These are phyloP conservation scores for Pelargonium cotyledonis DNA, from an alignment of 441 rosid species.

Conservation along the genomic window DNA sequence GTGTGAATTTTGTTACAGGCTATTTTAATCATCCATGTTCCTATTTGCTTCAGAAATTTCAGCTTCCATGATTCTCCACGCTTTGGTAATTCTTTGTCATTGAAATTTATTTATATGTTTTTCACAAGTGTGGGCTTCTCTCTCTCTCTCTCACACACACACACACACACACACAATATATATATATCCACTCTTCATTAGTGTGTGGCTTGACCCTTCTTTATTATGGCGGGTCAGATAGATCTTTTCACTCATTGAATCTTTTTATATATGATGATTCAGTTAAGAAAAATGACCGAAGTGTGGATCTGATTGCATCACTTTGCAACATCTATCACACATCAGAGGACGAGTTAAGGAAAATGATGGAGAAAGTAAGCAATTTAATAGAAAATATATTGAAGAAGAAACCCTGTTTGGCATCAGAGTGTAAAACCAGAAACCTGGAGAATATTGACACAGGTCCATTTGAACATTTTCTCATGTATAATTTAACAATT, in stretches of 20 bases:
- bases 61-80: constrained; percentile 45
- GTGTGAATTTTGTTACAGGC: constrained; percentile 46
- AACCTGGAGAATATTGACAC: constrained; percentile 53
- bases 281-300: constrained; percentile 68
- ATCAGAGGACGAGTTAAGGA: constrained; percentile 71
- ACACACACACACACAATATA: background rate
- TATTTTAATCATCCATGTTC: constrained; percentile 74
- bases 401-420: constrained; percentile 52
- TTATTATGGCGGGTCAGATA: constrained; percentile 1
- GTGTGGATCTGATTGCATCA: constrained; percentile 72
- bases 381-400: constrained; percentile 51
- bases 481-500: background rate
- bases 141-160: constrained; percentile 16
- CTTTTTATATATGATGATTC: constrained; percentile 25
- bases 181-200: background rate
- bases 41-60: constrained; percentile 67
- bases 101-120: background rate
- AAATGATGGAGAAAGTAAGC: constrained; percentile 57
- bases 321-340: constrained; percentile 75
- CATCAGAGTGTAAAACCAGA: constrained; percentile 55
- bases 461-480: constrained; percentile 33
- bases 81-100: constrained; percentile 52
- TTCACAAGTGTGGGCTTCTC: constrained; percentile 9
- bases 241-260: constrained; percentile 9
- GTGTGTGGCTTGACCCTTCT: constrained; percentile 1